Base-by-base conservation (phyloP, 768 basidiomycete genomes). In the Candolleomyces aberdarensis region DNA sequence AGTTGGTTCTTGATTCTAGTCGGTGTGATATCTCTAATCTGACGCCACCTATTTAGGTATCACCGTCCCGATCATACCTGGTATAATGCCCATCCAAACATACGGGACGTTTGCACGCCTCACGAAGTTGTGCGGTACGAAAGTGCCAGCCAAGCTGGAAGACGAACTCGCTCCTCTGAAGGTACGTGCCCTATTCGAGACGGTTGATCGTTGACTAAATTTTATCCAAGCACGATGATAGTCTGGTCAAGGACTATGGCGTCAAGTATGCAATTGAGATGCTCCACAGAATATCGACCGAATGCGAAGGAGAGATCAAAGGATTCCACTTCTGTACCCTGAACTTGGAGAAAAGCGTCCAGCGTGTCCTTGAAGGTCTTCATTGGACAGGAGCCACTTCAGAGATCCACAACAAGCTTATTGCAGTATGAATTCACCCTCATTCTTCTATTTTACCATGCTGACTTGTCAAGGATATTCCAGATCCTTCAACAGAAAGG, bases 61-160 rank as follows among this genome's bases (percentile, higher is more conserved):
- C 69, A 82, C 74, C 0, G 84, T 95, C 1, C 96, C 97, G 0
- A 86, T 99, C 65, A 89, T 99, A 62, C 94, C 97, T 9, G 94
- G 96, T 11, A 86, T 98, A 58, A 97, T 98, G 95, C 96, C 97
- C 0, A 94, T 99, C 59, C 97, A 98, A 70, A 98, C 92, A 22
- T 96, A 95, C 71, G 85, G 89, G 4, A 97, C 97, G 0, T 98
- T 99, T 75, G 78, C 90, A 49, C 87, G 97, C 50, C 79, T 98
- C 66, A 92, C 89, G 20, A 97, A 96, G 71, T 79, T 99, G 48
- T 96, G 93, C 63, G 90, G 91, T 17, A 85, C 88, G 3, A 80
- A 79, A 20, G 87, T 98, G 17, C 96, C 65, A 9, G 39, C 31
- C 13, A 50, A 58, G 36, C 40, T 65, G 5, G 60, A 63, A 32